phyloP scores from a whole-genome alignment of 352 stramenopile species.

The Pythium insidiosum region DNA sequence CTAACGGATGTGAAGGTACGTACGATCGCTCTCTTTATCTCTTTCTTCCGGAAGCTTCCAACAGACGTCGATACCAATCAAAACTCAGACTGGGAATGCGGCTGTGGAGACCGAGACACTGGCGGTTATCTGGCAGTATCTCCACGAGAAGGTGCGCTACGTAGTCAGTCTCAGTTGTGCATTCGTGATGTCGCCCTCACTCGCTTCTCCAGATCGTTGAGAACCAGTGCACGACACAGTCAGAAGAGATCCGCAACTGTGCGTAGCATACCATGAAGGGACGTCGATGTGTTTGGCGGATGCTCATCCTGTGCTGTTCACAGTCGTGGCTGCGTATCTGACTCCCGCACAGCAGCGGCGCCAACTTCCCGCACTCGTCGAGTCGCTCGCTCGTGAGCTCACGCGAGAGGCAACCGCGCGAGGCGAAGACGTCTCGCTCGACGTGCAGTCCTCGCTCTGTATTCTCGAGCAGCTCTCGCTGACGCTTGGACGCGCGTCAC shows the following conservation, averaged over 20 bases:
- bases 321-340: constrained; percentile 11
- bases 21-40: no score
- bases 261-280: constrained; percentile 1
- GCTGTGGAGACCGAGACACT: no score
- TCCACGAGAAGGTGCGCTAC: no score
- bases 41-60: no score
- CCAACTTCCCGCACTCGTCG: constrained; percentile 31
- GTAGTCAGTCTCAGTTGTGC: no score
- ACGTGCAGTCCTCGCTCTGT: constrained; percentile 62
- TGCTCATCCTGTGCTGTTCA: neutral
- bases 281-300: neutral
- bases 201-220: constrained; percentile 25
- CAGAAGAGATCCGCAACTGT: constrained; percentile 54
- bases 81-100: no score
- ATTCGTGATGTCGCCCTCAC: no score
- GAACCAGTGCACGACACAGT: constrained; percentile 41
- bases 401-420: constrained; percentile 15
- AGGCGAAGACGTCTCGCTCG: constrained; percentile 36
- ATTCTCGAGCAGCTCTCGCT: constrained; percentile 60
- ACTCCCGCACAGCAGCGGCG: constrained; percentile 28
- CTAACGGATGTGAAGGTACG: no score
- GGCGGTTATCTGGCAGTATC: no score
- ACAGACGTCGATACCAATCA: no score
- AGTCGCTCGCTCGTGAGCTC: constrained; percentile 27
- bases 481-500: constrained; percentile 37